phyloP scores from a whole-genome alignment of 352 stramenopile genomes.

The Phytophthora kernoviae region DNA sequence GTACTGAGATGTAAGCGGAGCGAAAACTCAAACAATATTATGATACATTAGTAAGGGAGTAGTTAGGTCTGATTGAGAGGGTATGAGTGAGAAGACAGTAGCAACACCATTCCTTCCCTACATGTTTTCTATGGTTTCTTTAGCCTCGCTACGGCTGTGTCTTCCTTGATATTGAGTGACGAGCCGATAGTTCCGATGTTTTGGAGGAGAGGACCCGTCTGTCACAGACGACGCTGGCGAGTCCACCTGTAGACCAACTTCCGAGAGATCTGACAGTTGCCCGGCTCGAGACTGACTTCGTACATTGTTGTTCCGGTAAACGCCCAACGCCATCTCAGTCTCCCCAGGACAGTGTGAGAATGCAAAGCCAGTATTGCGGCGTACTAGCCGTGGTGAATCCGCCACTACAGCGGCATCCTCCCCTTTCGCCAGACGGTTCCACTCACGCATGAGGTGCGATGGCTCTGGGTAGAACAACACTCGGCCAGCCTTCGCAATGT shows the following conservation, averaged over 20 bases:
- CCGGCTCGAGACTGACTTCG: slow-evolving; percentile 14
- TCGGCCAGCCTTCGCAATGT: slow-evolving; percentile 84
- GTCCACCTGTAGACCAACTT: slow-evolving; percentile 34
- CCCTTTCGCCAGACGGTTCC: slow-evolving; percentile 85
- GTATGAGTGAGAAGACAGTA: slow-evolving; percentile 21
- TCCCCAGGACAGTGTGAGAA: slow-evolving; percentile 85
- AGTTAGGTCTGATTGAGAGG: slow-evolving; percentile 13
- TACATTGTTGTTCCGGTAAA: slow-evolving; percentile 38
- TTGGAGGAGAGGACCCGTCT: slow-evolving; percentile 62
- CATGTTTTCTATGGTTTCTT: slow-evolving; percentile 12
- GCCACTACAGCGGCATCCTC: slow-evolving; percentile 61
- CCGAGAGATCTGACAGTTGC: slow-evolving; percentile 40
- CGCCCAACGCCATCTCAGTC: slow-evolving; percentile 68
- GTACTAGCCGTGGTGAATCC: slow-evolving; percentile 78
- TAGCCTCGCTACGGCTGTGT: neutral
- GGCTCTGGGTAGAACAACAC: slow-evolving; percentile 90
- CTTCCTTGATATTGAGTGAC: slow-evolving; percentile 2
- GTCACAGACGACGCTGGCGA: slow-evolving; percentile 61
- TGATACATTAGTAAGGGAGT: slow-evolving; percentile 33
- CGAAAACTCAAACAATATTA: slow-evolving; percentile 11
- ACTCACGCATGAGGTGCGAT: slow-evolving; percentile 90
- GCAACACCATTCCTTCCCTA: slow-evolving; percentile 8
- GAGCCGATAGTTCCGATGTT: slow-evolving; percentile 22
- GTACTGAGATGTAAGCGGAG: too few relatives aligned
- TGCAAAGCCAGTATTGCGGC: slow-evolving; percentile 86